Base-by-base conservation (phyloP, 495 filamentous ascomycete species). In the Chaetomidium leptoderma region DNA sequence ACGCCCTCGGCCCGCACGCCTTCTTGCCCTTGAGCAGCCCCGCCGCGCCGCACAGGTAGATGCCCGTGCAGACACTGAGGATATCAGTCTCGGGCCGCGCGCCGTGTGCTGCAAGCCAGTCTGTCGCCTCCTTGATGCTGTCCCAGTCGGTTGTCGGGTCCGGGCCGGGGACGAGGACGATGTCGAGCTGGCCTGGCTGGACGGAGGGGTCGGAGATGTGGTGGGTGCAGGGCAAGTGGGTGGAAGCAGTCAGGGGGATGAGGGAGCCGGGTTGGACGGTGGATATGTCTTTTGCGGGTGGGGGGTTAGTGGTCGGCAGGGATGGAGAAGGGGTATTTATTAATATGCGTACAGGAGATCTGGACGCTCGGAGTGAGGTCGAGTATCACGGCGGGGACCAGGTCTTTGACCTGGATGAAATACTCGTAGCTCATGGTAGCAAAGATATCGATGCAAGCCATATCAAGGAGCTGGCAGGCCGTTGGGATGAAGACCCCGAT, bases 41-140 rank as follows among this genome's bases (percentile, higher is more conserved):
- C 0, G 80, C 76, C 19, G 75, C 67, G 11, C 75, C 80, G 23
- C 75, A 72, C 2, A 81, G 19, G 29, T 76, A 69, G 10, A 78
- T 73, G 6, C 78, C 82, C 1, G 79, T 79, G 69, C 83, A 85
- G 16, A 86, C 68, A 57, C 74, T 74, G 57, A 85, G 59, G 37
- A 85, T 76, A 19, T 80, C 78, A 0, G 73, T 72, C 5, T 61
- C 53, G 21, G 51, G 29, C 61, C 16, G 62, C 49, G 37, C 65
- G 8, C 67, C 65, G 59, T 83, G 79, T 4, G 55, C 63, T 0
- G 69, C 65, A 11, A 85, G 52, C 66, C 82, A 86, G 2, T 67
- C 71, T 6, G 74, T 46, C 8, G 72, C 74, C 21, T 69, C 66
- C 17, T 67, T 49, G 4, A 70, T 67, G 10, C 70, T 72, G 27